Evolutionary conservation across 2,329 filamentous ascomycete species (phyloP).

Genomic region (Pestalotiopsis sp.): DNA sequence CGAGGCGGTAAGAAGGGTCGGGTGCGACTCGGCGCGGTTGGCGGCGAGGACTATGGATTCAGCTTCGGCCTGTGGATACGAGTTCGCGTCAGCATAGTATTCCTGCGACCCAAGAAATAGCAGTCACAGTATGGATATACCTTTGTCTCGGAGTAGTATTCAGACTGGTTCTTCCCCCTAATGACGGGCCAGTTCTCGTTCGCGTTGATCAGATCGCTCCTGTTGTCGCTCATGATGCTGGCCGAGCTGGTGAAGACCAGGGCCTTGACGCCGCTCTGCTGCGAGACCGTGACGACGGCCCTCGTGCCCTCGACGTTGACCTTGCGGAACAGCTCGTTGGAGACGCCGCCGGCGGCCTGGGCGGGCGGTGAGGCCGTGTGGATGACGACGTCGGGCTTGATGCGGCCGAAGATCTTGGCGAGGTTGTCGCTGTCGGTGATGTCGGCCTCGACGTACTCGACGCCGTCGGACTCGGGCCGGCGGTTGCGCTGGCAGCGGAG

Average conservation of each 20-base stretch:
- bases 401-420: slow-evolving; percentile 62
- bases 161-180: slow-evolving; percentile 68
- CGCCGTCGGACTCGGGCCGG: slow-evolving; percentile 54
- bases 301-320: slow-evolving; percentile 89
- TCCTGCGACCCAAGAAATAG: background rate
- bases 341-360: slow-evolving; percentile 53
- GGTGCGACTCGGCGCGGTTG: slow-evolving; percentile 60
- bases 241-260: slow-evolving; percentile 92
- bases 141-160: slow-evolving; percentile 93
- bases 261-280: slow-evolving; percentile 70
- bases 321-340: slow-evolving; percentile 68
- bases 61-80: slow-evolving; percentile 62
- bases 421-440: slow-evolving; percentile 70
- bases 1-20: slow-evolving; percentile 72
- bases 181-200: slow-evolving; percentile 83
- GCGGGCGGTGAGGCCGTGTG: slow-evolving; percentile 80
- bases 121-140: slow-evolving; percentile 41
- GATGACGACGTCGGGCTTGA: slow-evolving; percentile 81
- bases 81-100: background rate
- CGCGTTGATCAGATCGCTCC: slow-evolving; percentile 77
- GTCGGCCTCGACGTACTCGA: slow-evolving; percentile 75
- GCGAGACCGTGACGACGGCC: slow-evolving; percentile 75
- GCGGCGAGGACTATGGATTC: slow-evolving; percentile 79
- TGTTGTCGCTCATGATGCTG: slow-evolving; percentile 84
- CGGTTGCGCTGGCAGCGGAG: slow-evolving; percentile 72